These are phyloP conservation scores for Podila epigama DNA, from an alignment of 192 early-diverging fungal genomes.

Conservation along the genomic window DNA sequence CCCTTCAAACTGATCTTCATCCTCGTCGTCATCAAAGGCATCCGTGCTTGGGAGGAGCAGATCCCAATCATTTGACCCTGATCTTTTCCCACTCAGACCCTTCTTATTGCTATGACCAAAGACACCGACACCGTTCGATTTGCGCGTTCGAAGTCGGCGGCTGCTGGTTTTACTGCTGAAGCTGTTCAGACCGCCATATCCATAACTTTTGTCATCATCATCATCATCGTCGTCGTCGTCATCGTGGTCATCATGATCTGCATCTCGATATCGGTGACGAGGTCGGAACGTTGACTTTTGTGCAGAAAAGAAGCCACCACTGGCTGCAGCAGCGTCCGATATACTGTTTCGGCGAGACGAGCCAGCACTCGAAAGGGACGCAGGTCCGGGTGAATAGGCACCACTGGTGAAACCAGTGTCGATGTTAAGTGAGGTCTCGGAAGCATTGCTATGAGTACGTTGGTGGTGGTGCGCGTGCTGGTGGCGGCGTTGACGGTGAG, in stretches of 20 bases:
- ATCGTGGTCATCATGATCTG: not conserved
- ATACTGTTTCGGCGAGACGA: constrained; percentile 26
- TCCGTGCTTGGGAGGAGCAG: constrained; percentile 10
- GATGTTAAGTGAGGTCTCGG: constrained; percentile 28
- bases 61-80: constrained; percentile 8
- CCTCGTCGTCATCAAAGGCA: constrained; percentile 7
- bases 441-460: constrained; percentile 23
- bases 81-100: not conserved
- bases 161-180: constrained; percentile 11
- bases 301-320: constrained; percentile 5
- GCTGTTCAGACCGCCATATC: too few species aligned
- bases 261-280: not conserved
- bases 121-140: not conserved
- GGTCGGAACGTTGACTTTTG: constrained; percentile 7
- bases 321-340: not conserved
- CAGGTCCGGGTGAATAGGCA: constrained; percentile 8
- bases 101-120: too few species aligned
- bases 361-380: constrained; percentile 16
- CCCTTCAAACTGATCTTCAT: constrained; percentile 1
- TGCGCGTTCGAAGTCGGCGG: not conserved
- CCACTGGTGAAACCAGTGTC: constrained; percentile 1
- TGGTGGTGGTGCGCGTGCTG: constrained; percentile 14
- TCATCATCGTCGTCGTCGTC: constrained; percentile 1
- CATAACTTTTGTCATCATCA: constrained; percentile 3
- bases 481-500: not conserved